Evolutionary conservation across 1,284 basidiomycete genomes (phyloP).

Genomic region (Ganoderma multipileum): DNA sequence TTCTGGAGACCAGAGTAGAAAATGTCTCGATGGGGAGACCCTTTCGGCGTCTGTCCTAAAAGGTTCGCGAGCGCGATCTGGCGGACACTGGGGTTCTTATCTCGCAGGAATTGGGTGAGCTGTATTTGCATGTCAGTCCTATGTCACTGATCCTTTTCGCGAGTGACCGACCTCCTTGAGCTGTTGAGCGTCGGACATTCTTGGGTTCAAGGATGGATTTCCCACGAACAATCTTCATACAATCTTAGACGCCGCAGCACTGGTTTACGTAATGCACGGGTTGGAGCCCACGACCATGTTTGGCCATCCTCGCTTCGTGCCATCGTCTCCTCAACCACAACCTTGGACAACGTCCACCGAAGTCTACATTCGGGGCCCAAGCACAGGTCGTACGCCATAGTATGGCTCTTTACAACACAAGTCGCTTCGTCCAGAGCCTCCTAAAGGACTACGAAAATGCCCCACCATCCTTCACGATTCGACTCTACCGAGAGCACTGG

Average conservation of each 20-base stretch:
- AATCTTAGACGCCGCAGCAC: conserved; percentile 21
- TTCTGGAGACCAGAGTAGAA: conserved; percentile 69
- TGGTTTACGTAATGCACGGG: conserved; percentile 34
- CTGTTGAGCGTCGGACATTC: conserved; percentile 50
- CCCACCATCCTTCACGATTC: conserved; percentile 76
- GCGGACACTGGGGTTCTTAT: conserved; percentile 87
- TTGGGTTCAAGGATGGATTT: conserved; percentile 28
- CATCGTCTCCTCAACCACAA: conserved; percentile 15
- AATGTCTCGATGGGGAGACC: conserved; percentile 73
- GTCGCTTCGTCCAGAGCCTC: conserved; percentile 63
- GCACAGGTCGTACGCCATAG: neutral
- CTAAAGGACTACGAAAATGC: conserved; percentile 61
- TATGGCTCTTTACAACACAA: conserved; percentile 76
- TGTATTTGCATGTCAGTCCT: neutral
- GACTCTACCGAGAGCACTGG: conserved; percentile 81
- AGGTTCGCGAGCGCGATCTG: conserved; percentile 88
- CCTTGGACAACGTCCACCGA: conserved; percentile 4
- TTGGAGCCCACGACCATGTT: conserved; percentile 14
- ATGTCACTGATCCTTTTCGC: neutral
- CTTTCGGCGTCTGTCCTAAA: conserved; percentile 79
- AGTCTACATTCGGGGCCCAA: neutral
- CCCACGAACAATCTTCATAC: conserved; percentile 33
- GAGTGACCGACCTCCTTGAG: conserved; percentile 59
- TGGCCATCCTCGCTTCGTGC: conserved; percentile 9
- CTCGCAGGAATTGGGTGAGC: conserved; percentile 87